A percentile compares a stretch with the other conserved stretches of the same genome.
Conservation (phyloP, 257 asterid species). For the Salvia hispanica region DNA sequence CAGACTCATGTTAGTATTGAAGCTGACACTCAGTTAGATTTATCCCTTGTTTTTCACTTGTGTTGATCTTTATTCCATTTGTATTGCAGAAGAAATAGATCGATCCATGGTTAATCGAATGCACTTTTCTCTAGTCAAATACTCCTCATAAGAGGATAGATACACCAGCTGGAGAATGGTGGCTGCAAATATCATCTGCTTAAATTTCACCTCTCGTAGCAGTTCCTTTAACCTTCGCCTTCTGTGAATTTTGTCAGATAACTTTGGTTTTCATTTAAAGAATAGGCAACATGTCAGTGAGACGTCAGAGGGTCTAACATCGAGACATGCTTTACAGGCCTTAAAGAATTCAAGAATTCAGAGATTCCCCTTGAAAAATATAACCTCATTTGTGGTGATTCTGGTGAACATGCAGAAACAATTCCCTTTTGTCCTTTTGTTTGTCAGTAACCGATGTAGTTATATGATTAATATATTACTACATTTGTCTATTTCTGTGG, state of each 20-base stretch:
- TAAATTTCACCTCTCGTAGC: not conserved
- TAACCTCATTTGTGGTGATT: constrained; percentile 20
- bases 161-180: not conserved
- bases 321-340: constrained; percentile 38
- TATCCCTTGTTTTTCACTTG: not conserved
- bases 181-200: not conserved
- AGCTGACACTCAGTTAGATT: not conserved
- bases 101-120: not conserved
- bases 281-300: not conserved
- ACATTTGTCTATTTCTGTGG: constrained; percentile 28
- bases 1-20: constrained; percentile 21
- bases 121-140: not conserved
- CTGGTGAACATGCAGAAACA: constrained; percentile 30
- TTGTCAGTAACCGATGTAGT: constrained; percentile 33
- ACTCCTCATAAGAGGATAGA: not conserved
- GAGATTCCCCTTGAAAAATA: constrained; percentile 34
- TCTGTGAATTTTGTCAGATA: not conserved
- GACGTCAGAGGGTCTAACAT: constrained; percentile 24
- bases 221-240: constrained; percentile 14
- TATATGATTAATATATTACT: constrained; percentile 30
- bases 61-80: not conserved
- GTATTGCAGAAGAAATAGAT: constrained; percentile 5
- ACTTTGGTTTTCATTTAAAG: not conserved
- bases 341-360: constrained; percentile 34
- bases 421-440: constrained; percentile 31